phyloP scores from a whole-genome alignment of 2,329 filamentous ascomycete species.

The Aspergillus chevalieri region DNA sequence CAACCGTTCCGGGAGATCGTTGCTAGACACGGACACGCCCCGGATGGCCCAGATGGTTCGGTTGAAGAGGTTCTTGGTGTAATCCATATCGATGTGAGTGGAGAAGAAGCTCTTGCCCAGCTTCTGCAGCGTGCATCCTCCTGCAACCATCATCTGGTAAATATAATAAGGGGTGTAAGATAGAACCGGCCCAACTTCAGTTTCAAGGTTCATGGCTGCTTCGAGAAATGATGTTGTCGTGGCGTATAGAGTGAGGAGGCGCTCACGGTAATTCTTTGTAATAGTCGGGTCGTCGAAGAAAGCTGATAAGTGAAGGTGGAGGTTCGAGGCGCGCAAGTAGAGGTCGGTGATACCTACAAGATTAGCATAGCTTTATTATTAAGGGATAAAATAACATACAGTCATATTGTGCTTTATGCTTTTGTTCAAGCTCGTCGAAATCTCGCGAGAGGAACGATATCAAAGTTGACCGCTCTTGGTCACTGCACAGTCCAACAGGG shows the following conservation, averaged over 20 bases:
- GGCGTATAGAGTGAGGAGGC: constrained; percentile 41
- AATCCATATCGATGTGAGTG: constrained; percentile 49
- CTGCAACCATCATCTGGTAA: constrained; percentile 62
- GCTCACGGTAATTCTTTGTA: constrained; percentile 41
- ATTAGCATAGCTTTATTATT: constrained; percentile 1
- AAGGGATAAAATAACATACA: constrained; percentile 21
- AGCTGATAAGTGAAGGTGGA: constrained; percentile 44
- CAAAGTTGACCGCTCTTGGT: constrained; percentile 39
- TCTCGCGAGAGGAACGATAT: constrained; percentile 42
- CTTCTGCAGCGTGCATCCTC: constrained; percentile 59
- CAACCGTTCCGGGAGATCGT: constrained; percentile 59
- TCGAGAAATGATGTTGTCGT: constrained; percentile 44
- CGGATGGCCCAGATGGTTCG: constrained; percentile 55
- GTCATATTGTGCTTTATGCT: constrained; percentile 37
- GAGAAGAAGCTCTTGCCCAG: constrained; percentile 61
- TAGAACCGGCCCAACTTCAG: constrained; percentile 42
- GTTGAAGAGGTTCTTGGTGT: constrained; percentile 53
- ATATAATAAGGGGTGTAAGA: constrained; percentile 56
- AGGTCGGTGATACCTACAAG: constrained; percentile 39
- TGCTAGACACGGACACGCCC: constrained; percentile 54
- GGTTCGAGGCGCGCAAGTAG: constrained; percentile 41
- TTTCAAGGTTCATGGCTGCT: constrained; percentile 40
- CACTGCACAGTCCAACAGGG: constrained; percentile 46
- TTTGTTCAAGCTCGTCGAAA: constrained; percentile 49
- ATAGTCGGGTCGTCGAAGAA: constrained; percentile 44